These are phyloP conservation scores for Trametes sanguinea DNA, from an alignment of 768 basidiomycete species.

Conservation along the genomic window DNA sequence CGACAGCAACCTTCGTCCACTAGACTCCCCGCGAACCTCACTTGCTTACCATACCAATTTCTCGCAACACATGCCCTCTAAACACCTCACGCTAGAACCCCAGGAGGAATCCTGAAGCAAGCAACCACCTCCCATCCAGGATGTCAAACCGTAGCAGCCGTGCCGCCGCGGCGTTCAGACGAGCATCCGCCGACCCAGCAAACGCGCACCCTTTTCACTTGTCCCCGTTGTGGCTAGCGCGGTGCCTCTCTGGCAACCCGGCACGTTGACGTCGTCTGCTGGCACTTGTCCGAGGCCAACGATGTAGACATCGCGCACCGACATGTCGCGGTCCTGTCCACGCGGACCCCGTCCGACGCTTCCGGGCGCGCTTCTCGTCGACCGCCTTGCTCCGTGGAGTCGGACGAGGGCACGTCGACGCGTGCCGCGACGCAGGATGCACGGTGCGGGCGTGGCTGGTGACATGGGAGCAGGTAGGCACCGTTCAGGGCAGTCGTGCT, in stretches of 20 bases:
- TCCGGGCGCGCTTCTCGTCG: constrained; percentile 15
- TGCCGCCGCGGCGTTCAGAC: too few species aligned
- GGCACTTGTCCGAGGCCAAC: not conserved
- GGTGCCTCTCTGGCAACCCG: not conserved
- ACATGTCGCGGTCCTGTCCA: not conserved
- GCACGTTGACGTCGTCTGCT: not conserved
- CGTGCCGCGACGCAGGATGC: not conserved
- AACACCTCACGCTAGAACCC: too few species aligned
- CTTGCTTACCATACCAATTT: too few species aligned
- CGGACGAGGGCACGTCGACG: not conserved
- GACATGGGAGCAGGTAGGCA: not conserved
- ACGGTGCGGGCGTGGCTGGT: too few species aligned
- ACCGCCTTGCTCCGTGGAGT: not conserved
- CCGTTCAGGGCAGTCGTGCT: too few species aligned
- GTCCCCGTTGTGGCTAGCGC: not conserved
- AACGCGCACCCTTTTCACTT: too few species aligned
- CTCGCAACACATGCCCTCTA: too few species aligned
- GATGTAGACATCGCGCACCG: not conserved
- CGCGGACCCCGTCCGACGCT: constrained; percentile 8
- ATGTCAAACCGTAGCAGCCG: too few species aligned
- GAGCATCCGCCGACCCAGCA: too few species aligned
- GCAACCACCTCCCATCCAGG: too few species aligned
- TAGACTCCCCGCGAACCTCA: too few species aligned
- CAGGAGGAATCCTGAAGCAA: too few species aligned
- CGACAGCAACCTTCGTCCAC: not conserved